Base-by-base conservation (phyloP, 345 rosid genomes). In the Sapria himalayana region DNA sequence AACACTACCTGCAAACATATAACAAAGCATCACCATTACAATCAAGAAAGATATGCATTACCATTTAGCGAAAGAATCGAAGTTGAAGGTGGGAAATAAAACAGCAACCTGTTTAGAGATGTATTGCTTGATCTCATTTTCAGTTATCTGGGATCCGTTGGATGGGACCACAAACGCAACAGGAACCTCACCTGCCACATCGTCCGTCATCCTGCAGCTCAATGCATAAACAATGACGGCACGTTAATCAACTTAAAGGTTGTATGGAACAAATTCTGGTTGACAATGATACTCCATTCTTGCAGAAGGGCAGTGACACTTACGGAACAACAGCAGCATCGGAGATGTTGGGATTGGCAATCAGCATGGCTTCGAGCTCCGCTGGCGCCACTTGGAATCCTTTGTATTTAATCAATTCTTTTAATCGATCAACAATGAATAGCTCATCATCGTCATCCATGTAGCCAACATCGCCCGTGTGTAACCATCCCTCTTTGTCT, bases 161-260 rank as follows among this genome's bases (percentile, higher is more conserved):
- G 73, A 63, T 63, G 60, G 54, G 15, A 75, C 86, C 1, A 78
- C 73, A 37, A 81, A 81, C 11, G 92, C 92, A 22, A 76, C 84
- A 0, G 92, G 96, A 33, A 81, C 62, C 58, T 85, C 96, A 18
- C 77, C 75, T 1, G 94, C 92, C 12, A 56, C 78, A 49, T 78
- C 84, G 52, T 81, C 93, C 46, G 72, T 85, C 85, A 72, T 74
- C 3, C 93, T 85, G 59, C 16, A 29, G 55, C 45, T 17, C 32
- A 25, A 48, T 33, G 15, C 0, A 10, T 16, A 12, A 4, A 20
- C 6, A 21, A 20, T 14, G 18, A 1, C 10, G 4, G n/a, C n/a
- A n/a, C n/a, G n/a, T n/a, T n/a, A n/a, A n/a, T n/a, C n/a, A n/a
- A n/a, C n/a, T n/a, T n/a, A n/a, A n/a, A n/a, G n/a, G n/a, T n/a